phyloP scores from a whole-genome alignment of 768 basidiomycete genomes.

The Coprinopsis strossmayeri region DNA sequence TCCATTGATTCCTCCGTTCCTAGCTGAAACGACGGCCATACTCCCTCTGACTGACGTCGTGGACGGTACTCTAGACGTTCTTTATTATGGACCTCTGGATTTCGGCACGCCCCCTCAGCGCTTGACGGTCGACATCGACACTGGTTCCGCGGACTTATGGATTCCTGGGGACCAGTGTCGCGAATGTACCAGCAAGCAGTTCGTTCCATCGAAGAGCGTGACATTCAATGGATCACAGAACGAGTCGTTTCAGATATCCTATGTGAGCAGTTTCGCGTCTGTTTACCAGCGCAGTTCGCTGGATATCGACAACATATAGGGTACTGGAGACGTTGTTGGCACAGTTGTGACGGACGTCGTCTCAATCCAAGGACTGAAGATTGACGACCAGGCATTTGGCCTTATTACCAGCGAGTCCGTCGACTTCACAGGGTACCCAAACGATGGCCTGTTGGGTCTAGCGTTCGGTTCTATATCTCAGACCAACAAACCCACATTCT shows the following conservation, averaged over 20 bases:
- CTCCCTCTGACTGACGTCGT: constrained; percentile 20
- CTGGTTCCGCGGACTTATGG: constrained; percentile 67
- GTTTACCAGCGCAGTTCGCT: not conserved
- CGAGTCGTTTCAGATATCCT: constrained; percentile 31
- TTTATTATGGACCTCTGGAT: constrained; percentile 26
- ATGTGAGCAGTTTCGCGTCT: constrained; percentile 27
- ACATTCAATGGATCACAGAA: constrained; percentile 29
- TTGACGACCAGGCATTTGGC: constrained; percentile 50
- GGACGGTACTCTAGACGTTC: constrained; percentile 18
- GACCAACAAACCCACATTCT: constrained; percentile 44
- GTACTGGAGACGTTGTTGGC: constrained; percentile 47
- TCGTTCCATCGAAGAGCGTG: constrained; percentile 30
- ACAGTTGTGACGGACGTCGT: constrained; percentile 45
- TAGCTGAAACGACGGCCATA: constrained; percentile 14
- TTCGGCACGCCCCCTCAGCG: constrained; percentile 52
- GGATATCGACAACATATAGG: constrained; percentile 24
- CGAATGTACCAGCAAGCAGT: constrained; percentile 32
- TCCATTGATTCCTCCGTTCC: constrained; percentile 12
- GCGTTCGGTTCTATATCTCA: constrained; percentile 53
- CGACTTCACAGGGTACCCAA: constrained; percentile 46
- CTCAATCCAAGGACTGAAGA: constrained; percentile 35
- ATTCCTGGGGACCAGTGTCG: constrained; percentile 29
- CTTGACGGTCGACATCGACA: constrained; percentile 58
- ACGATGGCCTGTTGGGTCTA: constrained; percentile 54
- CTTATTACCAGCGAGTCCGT: constrained; percentile 38